Conservation (phyloP, 306 rosid species). For the Ormosia semicastrata region DNA sequence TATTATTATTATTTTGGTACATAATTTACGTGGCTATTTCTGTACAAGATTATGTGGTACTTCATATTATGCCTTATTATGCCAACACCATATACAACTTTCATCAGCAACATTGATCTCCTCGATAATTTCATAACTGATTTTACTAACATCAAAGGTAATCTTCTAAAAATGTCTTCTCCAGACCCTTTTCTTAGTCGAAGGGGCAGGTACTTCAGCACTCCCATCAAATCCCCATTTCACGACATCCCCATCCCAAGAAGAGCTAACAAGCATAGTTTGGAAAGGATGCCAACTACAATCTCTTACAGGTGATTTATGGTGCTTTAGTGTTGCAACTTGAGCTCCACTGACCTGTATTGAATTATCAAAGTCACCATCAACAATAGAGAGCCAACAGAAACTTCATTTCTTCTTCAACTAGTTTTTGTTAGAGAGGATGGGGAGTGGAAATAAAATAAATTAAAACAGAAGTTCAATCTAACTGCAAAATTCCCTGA, state of each 20-base stretch:
- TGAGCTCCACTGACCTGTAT: constrained; percentile 73
- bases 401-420: neutral
- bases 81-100: constrained; percentile 7
- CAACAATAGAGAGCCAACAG: neutral
- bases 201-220: constrained; percentile 38
- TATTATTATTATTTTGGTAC: no score
- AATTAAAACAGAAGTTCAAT: neutral
- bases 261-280: constrained; percentile 82
- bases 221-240: constrained; percentile 77
- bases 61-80: constrained; percentile 12
- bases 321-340: constrained; percentile 91
- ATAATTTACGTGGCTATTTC: constrained; percentile 24
- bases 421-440: neutral
- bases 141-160: neutral
- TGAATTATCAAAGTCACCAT: neutral
- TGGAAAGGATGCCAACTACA: constrained; percentile 96
- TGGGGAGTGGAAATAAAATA: neutral
- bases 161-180: constrained; percentile 39
- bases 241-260: constrained; percentile 90
- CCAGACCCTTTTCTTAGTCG: constrained; percentile 34
- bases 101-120: neutral
- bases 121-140: neutral
- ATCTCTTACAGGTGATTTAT: constrained; percentile 84
- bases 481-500: no score
- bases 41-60: constrained; percentile 26